Evolutionary conservation across 2,329 filamentous ascomycete species (phyloP), one percentile per base, ranked within the genome.

Genomic region (Cladophialophora yegresii): DNA sequence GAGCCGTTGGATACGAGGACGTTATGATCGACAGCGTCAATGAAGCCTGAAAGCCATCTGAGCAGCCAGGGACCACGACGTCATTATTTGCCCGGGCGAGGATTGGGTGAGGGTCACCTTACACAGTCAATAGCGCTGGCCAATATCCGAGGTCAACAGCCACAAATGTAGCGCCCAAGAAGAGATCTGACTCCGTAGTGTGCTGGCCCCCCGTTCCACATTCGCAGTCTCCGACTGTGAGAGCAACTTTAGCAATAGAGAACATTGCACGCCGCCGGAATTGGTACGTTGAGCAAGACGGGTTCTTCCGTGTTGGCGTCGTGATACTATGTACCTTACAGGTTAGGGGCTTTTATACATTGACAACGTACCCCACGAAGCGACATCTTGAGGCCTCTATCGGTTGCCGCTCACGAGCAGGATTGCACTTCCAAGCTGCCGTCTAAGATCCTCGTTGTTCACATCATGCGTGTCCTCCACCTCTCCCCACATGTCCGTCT

Each of bases 401-500:
- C 47, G 47, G 13, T 13, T 81, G 1, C 89, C 89, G 62, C 86
- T 88, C 9, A 97, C 89, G 56, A 98, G 79, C 73, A 98, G 75
- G 16, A 96, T 83, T 10, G 92, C 90, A 75, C 92, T 96, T 13
- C 93, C 95, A 65, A 98, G 79, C 79, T 98, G 95, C 72, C 93
- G 84, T 74, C 87, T 85, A 69, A 98, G 71, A 77, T 99, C 95
- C 77, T 96, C 93, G 77, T 88, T 90, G 72, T 96, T 90, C 0
- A 99, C 95, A 81, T 99, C 95, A 78, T 99, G 95, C 30, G 93
- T 96, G 77, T 99, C 93, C 76, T 99, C 95, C 0, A 99, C 95
- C 81, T 96, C 93, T 8, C 95, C 95, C 93, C 95, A 98, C 77
- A 90, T 88, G 30, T 85, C 81, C 0, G 89, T 96, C 83, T 99